Base-by-base conservation (phyloP, 2,329 filamentous ascomycete species). In the Fusarium sublunatum region DNA sequence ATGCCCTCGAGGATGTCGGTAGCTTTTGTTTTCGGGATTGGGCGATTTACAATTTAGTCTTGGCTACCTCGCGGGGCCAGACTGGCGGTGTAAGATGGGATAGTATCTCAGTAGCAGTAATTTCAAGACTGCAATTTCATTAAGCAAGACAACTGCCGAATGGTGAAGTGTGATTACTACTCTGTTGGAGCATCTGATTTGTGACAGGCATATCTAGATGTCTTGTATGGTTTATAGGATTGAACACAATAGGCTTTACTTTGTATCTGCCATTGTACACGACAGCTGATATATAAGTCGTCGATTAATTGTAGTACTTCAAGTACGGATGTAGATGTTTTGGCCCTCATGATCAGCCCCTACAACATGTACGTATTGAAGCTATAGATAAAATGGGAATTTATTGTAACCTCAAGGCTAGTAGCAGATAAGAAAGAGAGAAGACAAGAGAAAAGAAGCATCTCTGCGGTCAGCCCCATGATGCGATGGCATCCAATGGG, bases 41-140 rank as follows among this genome's bases (percentile, higher is more conserved):
- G 15, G 50, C 51, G 54, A 48, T 46, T 55, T 49, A 36, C 36
- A 42, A 48, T 50, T 40, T 41, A 51, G 49, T 53, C 64, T 49
- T 67, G 52, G 65, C 52, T 58, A 65, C 67, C 67, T 70, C 67
- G 49, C 67, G 67, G 67, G 59, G 66, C 57, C 46, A 52, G 61
- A 70, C 67, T 68, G 62, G 62, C 65, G 67, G 62, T 70, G 67
- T 65, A 67, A 49, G 53, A 57, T 64, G 38, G 49, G 45, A 68
- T 53, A 44, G 47, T 47, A 19, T 19, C 13, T 29, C 40, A 50
- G 52, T 64, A 49, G 52, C 53, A 68, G 55, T 64, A 59, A 43
- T 61, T 61, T 64, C 40, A 60, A 35, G 45, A 60, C 62, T 66
- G 53, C 19, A 26, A 36, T 49, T 39, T 53, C 58, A 47, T 65